A percentile compares a stretch with the other conserved stretches of the same genome.
These are phyloP conservation scores for Phytophthora pistaciae DNA, from an alignment of 352 stramenopile species.

Conservation along the genomic window DNA sequence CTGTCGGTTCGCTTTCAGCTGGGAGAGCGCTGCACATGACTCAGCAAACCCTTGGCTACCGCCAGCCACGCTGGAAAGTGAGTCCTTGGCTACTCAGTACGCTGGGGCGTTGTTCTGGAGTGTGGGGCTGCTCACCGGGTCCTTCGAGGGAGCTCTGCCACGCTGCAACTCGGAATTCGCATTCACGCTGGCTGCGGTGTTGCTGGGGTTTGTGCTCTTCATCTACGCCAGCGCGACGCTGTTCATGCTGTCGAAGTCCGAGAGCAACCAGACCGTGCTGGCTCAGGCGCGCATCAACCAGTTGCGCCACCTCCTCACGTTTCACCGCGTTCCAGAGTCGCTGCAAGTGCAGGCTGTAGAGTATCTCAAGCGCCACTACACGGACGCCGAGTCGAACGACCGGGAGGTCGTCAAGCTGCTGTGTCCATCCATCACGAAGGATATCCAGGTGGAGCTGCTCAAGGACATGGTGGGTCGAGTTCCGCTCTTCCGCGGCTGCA, in stretches of 20 bases:
- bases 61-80: constrained; percentile 4
- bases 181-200: constrained; percentile 58
- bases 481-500: constrained; percentile 73
- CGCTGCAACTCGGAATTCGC: constrained; percentile 43
- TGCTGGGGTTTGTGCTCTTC: constrained; percentile 68
- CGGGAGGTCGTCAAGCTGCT: constrained; percentile 68
- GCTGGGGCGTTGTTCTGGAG: constrained; percentile 57
- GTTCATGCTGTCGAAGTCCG: constrained; percentile 78
- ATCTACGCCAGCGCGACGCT: constrained; percentile 70
- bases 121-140: constrained; percentile 62
- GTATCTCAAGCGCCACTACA: constrained; percentile 77
- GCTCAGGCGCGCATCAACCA: constrained; percentile 72
- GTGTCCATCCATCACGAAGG: constrained; percentile 78
- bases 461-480: constrained; percentile 66
- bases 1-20: constrained; percentile 33
- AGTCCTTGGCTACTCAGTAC: constrained; percentile 37
- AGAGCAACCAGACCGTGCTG: constrained; percentile 50
- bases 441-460: constrained; percentile 78
- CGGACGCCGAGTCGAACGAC: constrained; percentile 73
- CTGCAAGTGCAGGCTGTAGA: constrained; percentile 63
- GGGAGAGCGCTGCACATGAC: too few relatives aligned
- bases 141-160: constrained; percentile 62
- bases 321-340: constrained; percentile 64
- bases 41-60: constrained; percentile 44
- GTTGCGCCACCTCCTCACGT: constrained; percentile 68